Percentiles rank a stretch among this genome's conserved stretches.
Conservation (phyloP, 2,329 filamentous ascomycete species). For the Colletotrichum tabaci region DNA sequence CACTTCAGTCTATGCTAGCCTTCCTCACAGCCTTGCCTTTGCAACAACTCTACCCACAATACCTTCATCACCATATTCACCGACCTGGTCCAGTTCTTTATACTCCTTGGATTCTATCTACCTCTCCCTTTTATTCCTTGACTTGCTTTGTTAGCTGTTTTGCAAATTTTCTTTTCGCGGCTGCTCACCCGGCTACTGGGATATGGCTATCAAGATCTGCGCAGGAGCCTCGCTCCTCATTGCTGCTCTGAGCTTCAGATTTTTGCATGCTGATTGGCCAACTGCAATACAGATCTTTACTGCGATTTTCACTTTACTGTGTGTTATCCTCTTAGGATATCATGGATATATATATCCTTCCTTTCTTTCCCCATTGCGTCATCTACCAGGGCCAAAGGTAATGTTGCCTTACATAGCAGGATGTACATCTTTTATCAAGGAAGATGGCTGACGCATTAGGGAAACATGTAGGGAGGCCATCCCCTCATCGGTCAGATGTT, state of each 20-base stretch:
- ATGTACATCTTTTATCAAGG: no score
- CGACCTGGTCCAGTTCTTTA: background rate
- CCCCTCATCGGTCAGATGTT: constrained; percentile 58
- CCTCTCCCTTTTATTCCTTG: background rate
- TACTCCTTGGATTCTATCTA: background rate
- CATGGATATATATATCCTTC: constrained; percentile 59
- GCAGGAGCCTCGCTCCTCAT: constrained; percentile 16
- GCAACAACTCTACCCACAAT: background rate
- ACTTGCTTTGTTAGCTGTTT: background rate
- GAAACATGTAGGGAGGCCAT: constrained; percentile 51
- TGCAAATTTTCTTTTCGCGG: no score
- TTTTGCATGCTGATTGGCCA: background rate
- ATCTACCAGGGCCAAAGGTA: constrained; percentile 61
- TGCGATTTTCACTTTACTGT: background rate
- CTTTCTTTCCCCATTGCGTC: constrained; percentile 59
- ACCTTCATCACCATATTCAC: background rate
- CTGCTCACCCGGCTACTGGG: background rate
- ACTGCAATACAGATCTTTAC: background rate
- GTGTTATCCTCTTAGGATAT: constrained; percentile 50
- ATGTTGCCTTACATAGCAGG: background rate
- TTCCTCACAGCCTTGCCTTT: background rate
- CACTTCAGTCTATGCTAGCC: no score
- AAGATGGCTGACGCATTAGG: background rate
- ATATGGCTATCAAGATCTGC: constrained; percentile 11
- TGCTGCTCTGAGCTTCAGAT: constrained; percentile 2